A percentile compares a stretch with the other conserved stretches of the same genome.
Evolutionary conservation across 2,329 filamentous ascomycete genomes (phyloP).

Genomic region (Epichloe hybrida): DNA sequence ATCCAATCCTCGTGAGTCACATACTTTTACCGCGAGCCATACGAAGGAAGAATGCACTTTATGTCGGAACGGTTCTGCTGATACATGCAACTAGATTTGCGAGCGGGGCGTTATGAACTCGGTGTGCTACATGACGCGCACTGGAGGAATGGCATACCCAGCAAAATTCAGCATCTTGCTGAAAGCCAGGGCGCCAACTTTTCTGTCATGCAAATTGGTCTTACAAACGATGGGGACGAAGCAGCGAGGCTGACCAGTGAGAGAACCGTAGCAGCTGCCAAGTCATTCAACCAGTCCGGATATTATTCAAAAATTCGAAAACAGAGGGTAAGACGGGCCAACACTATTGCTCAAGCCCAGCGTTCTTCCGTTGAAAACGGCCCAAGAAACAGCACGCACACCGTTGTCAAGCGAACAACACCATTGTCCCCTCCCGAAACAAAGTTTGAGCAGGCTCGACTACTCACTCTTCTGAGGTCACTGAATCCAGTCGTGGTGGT

Average conservation of each 20-base stretch:
- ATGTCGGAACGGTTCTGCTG: neutral
- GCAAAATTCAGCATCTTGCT: slow-evolving; percentile 46
- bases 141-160: slow-evolving; percentile 43
- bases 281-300: slow-evolving; percentile 37
- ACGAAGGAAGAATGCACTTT: neutral
- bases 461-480: slow-evolving; percentile 42
- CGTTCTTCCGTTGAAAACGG: neutral
- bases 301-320: slow-evolving; percentile 33
- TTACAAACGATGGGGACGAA: slow-evolving; percentile 34
- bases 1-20: neutral
- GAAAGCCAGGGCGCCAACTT: slow-evolving; percentile 46
- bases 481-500: slow-evolving; percentile 43
- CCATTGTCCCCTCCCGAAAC: slow-evolving; percentile 28
- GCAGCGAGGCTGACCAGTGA: slow-evolving; percentile 49
- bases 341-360: neutral
- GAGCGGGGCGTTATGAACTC: neutral
- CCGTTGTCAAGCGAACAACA: slow-evolving; percentile 4
- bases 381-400: neutral
- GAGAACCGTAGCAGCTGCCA: slow-evolving; percentile 44
- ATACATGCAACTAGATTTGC: neutral
- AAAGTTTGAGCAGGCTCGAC: slow-evolving; percentile 45
- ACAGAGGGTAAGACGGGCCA: slow-evolving; percentile 3
- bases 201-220: slow-evolving; percentile 48
- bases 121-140: slow-evolving; percentile 16
- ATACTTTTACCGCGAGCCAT: neutral